A percentile compares a stretch with the other conserved stretches of the same genome.
phyloP scores from a whole-genome alignment of 805 yeast genomes.

The Ogataea populi-albae region DNA sequence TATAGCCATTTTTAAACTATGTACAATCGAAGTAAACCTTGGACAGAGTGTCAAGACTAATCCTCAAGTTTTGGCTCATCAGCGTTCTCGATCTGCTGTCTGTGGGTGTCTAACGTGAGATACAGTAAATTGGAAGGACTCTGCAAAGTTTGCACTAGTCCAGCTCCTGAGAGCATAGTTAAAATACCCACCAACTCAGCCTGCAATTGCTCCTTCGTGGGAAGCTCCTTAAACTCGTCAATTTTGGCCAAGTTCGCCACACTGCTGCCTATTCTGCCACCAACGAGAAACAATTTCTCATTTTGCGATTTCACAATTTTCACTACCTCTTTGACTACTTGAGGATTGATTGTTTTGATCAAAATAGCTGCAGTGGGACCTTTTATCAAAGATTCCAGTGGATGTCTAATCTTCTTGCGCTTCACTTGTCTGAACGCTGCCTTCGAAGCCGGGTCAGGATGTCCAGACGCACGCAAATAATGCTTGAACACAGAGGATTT shows the following conservation, averaged over 20 bases:
- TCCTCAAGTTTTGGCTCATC: too few species aligned
- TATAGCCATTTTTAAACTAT: too few species aligned
- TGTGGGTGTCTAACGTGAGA: slow-evolving; percentile 68
- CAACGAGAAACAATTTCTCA: slow-evolving; percentile 77
- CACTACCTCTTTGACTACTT: slow-evolving; percentile 56
- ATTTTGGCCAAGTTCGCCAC: slow-evolving; percentile 52
- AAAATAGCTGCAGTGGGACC: slow-evolving; percentile 88
- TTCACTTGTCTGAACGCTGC: slow-evolving; percentile 40
- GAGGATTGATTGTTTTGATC: slow-evolving; percentile 69
- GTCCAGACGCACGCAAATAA: slow-evolving; percentile 67
- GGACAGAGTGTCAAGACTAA: too few species aligned
- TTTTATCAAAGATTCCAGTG: slow-evolving; percentile 61
- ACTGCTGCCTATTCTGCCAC: slow-evolving; percentile 74
- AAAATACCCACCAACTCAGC: slow-evolving; percentile 81
- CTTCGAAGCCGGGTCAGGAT: slow-evolving; percentile 69
- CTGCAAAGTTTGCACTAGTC: slow-evolving; percentile 78
- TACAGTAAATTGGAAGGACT: slow-evolving; percentile 65
- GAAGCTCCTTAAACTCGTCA: slow-evolving; percentile 66
- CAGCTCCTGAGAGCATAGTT: slow-evolving; percentile 85
- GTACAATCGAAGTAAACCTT: too few species aligned
- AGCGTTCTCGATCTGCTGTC: slow-evolving; percentile 27
- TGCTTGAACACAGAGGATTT: slow-evolving; percentile 71
- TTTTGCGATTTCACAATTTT: slow-evolving; percentile 58
- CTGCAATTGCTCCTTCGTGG: slow-evolving; percentile 67
- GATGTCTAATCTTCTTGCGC: slow-evolving; percentile 53